These are phyloP conservation scores for Grigorovia yakushimaensis DNA, from an alignment of 805 yeast species.

Conservation along the genomic window DNA sequence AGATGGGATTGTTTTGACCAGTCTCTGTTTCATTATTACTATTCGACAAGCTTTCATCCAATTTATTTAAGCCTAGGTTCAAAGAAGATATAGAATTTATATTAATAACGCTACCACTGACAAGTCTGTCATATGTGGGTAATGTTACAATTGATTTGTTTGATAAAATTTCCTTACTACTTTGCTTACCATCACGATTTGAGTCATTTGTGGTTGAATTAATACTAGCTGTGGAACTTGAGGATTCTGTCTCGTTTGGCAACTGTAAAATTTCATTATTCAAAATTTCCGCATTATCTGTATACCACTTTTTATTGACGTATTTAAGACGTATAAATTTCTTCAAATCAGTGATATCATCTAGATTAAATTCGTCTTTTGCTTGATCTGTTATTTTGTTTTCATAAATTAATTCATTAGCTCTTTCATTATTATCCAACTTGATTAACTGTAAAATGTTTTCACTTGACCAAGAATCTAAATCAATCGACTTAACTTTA, in stretches of 20 bases:
- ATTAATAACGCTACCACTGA: not conserved
- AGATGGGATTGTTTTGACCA: slow-evolving; percentile 4
- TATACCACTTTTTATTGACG: slow-evolving; percentile 79
- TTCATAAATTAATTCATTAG: slow-evolving; percentile 73
- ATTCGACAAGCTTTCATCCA: not conserved
- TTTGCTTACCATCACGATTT: not conserved
- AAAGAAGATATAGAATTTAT: not conserved
- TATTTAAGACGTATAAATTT: slow-evolving; percentile 88
- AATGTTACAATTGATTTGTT: not conserved
- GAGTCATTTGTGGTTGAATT: not conserved
- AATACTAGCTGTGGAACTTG: not conserved
- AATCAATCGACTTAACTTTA: slow-evolving; percentile 83
- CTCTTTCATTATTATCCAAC: slow-evolving; percentile 70
- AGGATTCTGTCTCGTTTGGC: not conserved
- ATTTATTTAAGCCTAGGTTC: not conserved
- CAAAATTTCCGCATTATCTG: not conserved
- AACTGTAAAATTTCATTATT: not conserved
- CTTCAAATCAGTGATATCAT: slow-evolving; percentile 70
- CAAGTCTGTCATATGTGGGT: not conserved
- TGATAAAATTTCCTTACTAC: not conserved
- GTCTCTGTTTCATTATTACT: not conserved
- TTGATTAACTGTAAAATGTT: slow-evolving; percentile 71
- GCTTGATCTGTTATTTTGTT: slow-evolving; percentile 36
- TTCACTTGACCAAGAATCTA: slow-evolving; percentile 93
- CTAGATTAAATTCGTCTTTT: slow-evolving; percentile 41